Base-by-base conservation (phyloP, 2,329 filamentous ascomycete species). In the Fusarium acutatum region DNA sequence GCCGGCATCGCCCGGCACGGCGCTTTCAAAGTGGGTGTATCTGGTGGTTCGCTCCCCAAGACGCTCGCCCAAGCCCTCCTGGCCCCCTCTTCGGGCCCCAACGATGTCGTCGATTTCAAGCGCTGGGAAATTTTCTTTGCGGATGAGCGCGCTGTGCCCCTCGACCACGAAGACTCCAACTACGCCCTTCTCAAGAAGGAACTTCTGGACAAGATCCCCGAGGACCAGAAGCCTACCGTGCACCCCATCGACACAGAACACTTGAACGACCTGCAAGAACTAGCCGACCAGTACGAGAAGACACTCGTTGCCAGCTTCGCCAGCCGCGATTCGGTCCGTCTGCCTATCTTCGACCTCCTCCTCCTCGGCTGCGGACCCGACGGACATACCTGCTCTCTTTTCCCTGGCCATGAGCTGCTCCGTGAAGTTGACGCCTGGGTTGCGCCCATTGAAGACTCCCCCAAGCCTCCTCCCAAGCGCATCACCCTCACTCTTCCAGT, bases 61-160 rank as follows among this genome's bases (percentile, higher is more conserved):
- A 94, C 92, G 20, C 92, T 99, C 46, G 94, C 95, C 50, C 90
- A 94, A 82, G 95, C 95, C 15, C 90, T 98, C 17, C 90, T 98
- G 32, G 80, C 89, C 77, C 84, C 79, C 75, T 84, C 84, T 35
- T 80, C 82, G 28, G 85, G 83, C 15, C 80, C 84, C 46, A 81
- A 91, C 64, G 93, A 95, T 80, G 88, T 85, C 8, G 84, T 95
- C 75, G 87, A 93, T 78, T 97, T 97, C 84, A 86, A 88, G 81
- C 94, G 94, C 83, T 99, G 96, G 96, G 94, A 98, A 80, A 94
- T 99, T 80, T 99, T 98, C 88, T 98, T 98, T 83, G 96, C 96
- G 80, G 96, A 99, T 82, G 96, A 99, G 88, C 94, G 96, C 80
- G 94, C 94, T 77, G 96, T 98, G 60, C 93, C 96, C 28, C 91